Evolutionary conservation across 257 asterid genomes (phyloP).

Genomic region (Fraxinus cuspidata): DNA sequence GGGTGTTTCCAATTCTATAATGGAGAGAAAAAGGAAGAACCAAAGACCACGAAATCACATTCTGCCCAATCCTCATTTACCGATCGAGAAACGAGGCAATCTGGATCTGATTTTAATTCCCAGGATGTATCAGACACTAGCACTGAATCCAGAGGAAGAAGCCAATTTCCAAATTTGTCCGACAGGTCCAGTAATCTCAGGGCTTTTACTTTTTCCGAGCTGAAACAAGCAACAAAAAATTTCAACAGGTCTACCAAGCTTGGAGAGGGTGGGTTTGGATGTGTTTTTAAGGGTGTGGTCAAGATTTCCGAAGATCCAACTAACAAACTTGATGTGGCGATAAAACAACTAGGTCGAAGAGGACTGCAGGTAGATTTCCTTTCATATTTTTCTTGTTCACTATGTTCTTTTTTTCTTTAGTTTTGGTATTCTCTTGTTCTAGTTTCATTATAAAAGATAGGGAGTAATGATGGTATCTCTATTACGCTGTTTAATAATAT

Average conservation of each 20-base stretch:
- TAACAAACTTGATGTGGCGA: constrained; percentile 59
- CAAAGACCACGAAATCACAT: constrained; percentile 44
- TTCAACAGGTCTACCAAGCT: constrained; percentile 61
- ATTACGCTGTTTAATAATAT: not conserved
- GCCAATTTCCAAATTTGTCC: constrained; percentile 55
- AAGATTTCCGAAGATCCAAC: constrained; percentile 59
- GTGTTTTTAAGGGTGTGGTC: constrained; percentile 66
- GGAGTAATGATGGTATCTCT: not conserved
- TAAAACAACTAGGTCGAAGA: constrained; percentile 77
- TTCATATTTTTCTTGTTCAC: not conserved
- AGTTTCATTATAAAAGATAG: not conserved
- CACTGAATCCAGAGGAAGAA: constrained; percentile 65
- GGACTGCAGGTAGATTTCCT: constrained; percentile 70
- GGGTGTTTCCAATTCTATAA: constrained; percentile 64
- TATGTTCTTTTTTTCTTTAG: not conserved
- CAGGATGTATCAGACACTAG: constrained; percentile 68
- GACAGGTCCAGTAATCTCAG: constrained; percentile 54
- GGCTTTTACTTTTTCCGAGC: constrained; percentile 62
- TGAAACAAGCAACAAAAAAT: constrained; percentile 64
- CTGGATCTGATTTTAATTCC: constrained; percentile 60
- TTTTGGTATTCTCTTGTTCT: not conserved
- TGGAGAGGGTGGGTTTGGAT: constrained; percentile 96
- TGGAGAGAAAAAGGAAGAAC: constrained; percentile 60
- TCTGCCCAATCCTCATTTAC: constrained; percentile 46
- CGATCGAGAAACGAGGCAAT: constrained; percentile 49